Percentiles rank a stretch among this genome's conserved stretches.
Evolutionary conservation across 768 basidiomycete genomes (phyloP).

Genomic region (Lentinula detonsa): DNA sequence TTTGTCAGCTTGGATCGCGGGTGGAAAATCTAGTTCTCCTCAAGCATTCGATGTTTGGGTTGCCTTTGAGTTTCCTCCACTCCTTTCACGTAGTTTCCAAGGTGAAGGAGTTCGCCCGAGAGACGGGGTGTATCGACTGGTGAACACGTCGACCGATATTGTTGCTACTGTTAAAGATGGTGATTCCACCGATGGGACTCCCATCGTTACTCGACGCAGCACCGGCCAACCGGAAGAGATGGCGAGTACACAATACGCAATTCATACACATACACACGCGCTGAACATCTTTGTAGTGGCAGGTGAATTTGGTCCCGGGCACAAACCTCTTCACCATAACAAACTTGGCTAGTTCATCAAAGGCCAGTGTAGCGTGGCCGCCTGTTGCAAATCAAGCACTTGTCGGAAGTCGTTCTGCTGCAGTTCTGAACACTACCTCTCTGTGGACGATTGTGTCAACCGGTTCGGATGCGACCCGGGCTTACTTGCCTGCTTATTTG

Average conservation of each 20-base stretch:
- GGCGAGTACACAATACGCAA: neutral
- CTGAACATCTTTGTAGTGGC: neutral
- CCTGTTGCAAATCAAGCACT: neutral
- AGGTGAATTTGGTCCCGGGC: neutral
- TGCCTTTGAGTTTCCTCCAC: neutral
- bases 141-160: neutral
- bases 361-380: neutral
- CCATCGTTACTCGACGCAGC: neutral
- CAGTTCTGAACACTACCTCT: neutral
- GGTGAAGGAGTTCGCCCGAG: neutral
- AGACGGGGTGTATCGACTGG: neutral
- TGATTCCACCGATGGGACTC: neutral
- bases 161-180: neutral
- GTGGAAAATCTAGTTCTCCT: neutral
- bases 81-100: neutral
- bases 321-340: neutral
- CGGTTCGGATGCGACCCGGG: neutral
- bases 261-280: neutral
- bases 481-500: neutral
- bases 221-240: neutral
- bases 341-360: neutral
- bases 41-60: conserved; percentile 9
- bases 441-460: neutral
- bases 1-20: neutral
- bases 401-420: neutral